phyloP scores from a whole-genome alignment of 2,329 filamentous ascomycete genomes.

The Colletotrichum camelliae region DNA sequence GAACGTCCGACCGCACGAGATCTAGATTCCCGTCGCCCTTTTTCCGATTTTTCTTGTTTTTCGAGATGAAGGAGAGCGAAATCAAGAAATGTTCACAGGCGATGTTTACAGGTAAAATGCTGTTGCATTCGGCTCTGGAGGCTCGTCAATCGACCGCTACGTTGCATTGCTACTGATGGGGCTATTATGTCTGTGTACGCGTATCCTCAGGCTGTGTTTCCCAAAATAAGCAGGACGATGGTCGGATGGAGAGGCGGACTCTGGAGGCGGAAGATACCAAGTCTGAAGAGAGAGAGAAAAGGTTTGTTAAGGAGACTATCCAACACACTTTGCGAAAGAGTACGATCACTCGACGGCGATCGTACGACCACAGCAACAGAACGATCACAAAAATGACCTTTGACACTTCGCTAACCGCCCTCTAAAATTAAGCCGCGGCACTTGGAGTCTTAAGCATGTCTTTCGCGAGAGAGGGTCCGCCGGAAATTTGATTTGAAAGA shows the following conservation, averaged over 20 bases:
- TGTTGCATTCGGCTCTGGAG: background rate
- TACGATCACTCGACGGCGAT: background rate
- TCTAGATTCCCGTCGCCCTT: background rate
- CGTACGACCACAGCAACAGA: background rate
- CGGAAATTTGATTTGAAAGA: background rate
- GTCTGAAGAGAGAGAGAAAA: background rate
- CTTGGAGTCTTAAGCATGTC: background rate
- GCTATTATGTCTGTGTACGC: background rate
- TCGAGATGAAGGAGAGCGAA: background rate
- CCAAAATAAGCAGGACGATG: background rate
- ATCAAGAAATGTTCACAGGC: background rate
- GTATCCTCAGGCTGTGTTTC: background rate
- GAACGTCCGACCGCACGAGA: background rate
- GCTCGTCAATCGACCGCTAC: background rate
- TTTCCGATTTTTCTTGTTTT: background rate
- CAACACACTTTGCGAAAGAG: background rate
- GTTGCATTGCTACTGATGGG: background rate
- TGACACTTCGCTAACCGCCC: background rate
- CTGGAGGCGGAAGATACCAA: background rate
- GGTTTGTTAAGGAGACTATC: background rate
- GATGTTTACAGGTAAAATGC: background rate
- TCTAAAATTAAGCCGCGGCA: background rate
- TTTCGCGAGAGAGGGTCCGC: background rate
- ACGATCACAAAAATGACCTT: background rate
- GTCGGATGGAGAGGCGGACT: fast-evolving